These are phyloP conservation scores for grape (Vitis vinifera) DNA, from an alignment of 164 flowering plant species.

Conservation along the genomic window ASM3070453v1 NC_081810.1:8489501-8490000, in stretches of 20 bases:
- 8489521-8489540: conserved; percentile 7
- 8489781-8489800: conserved; percentile 71
- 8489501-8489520: no score
- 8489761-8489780: conserved; percentile 65
- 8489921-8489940: conserved; percentile 55
- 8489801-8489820: conserved; percentile 55
- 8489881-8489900: conserved; percentile 97
- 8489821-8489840: conserved; percentile 44
- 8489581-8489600: conserved; percentile 86
- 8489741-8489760: conserved; percentile 77
- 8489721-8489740: conserved; percentile 60
- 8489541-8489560: conserved; percentile 52
- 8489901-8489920: conserved; percentile 49
- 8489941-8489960: conserved; percentile 72
- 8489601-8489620: conserved; percentile 76
- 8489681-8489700: conserved; percentile 95
- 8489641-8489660: conserved; percentile 63
- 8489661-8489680: conserved; percentile 79
- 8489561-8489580: conserved; percentile 65
- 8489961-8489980: conserved; percentile 73
- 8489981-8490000: conserved; percentile 63
- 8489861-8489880: conserved; percentile 77
- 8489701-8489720: conserved; percentile 79
- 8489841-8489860: conserved; percentile 52
- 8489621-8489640: conserved; percentile 84